Percentiles rank a stretch among this genome's conserved stretches.
Conservation (phyloP, 805 yeast species). For the Myxozyma mucilagina region DNA sequence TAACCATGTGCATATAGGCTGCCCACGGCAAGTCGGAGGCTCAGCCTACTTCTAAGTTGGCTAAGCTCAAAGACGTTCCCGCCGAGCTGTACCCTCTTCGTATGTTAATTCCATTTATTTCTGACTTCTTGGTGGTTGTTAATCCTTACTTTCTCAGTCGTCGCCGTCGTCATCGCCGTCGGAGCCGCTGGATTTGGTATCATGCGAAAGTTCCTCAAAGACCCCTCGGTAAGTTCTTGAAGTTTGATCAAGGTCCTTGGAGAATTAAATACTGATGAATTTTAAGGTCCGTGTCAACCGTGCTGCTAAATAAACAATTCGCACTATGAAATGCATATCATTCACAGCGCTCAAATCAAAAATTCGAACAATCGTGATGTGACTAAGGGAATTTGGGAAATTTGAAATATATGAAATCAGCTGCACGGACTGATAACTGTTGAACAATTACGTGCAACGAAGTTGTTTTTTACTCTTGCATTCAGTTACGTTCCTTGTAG, state of each 20-base stretch:
- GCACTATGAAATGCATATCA: neutral
- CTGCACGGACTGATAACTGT: too few relatives aligned
- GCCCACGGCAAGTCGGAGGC: slow-evolving; percentile 22
- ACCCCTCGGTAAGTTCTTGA: slow-evolving; percentile 18
- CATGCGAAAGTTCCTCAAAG: slow-evolving; percentile 22
- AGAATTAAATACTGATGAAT: neutral
- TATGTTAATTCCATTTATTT: neutral
- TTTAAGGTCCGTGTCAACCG: slow-evolving; percentile 25
- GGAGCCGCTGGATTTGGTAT: slow-evolving; percentile 22
- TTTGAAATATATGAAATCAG: too few relatives aligned
- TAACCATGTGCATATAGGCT: neutral
- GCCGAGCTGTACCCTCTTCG: slow-evolving; percentile 38
- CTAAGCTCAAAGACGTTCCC: slow-evolving; percentile 32
- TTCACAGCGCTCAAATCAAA: neutral
- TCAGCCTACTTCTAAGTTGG: slow-evolving; percentile 26
- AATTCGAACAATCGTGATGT: neutral
- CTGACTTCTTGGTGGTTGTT: neutral
- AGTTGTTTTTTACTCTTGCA: too few relatives aligned
- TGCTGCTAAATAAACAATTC: slow-evolving; percentile 1
- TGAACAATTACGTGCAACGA: too few relatives aligned
- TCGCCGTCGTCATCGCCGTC: slow-evolving; percentile 12
- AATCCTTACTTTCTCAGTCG: neutral
- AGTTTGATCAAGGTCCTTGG: neutral
- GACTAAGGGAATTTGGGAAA: too few relatives aligned
- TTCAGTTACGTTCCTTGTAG: too few relatives aligned